phyloP scores from a whole-genome alignment of 768 basidiomycete genomes.

The Chalciporus pseudorubinellus region DNA sequence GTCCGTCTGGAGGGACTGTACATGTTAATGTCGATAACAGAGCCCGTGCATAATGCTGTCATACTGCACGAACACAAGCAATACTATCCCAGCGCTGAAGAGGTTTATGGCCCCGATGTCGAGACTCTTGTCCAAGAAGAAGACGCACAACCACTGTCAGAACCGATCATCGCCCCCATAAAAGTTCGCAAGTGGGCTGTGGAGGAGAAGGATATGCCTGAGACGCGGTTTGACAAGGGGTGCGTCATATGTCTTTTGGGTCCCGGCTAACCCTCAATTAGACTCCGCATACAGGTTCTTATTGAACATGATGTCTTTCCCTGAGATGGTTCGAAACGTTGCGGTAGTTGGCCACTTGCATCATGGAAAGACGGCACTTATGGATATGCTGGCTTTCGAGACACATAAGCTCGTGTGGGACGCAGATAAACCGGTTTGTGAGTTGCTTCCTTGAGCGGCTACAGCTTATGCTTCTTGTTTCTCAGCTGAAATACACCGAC shows the following conservation, averaged over 20 bases:
- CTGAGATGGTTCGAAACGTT: conserved; percentile 94
- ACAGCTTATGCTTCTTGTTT: conserved; percentile 18
- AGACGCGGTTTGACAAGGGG: conserved; percentile 98
- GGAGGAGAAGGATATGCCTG: conserved; percentile 93
- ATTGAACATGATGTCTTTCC: conserved; percentile 86
- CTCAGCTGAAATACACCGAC: conserved; percentile 91
- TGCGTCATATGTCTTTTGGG: conserved; percentile 38
- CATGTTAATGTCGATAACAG: conserved; percentile 37
- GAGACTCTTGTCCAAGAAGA: conserved; percentile 98
- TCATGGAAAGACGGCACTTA: conserved; percentile 93
- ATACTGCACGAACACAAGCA: conserved; percentile 96
- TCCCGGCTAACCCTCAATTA: conserved; percentile 5
- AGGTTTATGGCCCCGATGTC: conserved; percentile 91
- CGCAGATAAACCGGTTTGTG: conserved; percentile 78
- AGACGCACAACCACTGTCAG: conserved; percentile 90
- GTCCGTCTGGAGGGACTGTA: neutral
- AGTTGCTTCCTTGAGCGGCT: conserved; percentile 9
- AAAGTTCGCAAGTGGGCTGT: conserved; percentile 94
- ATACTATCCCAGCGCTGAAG: conserved; percentile 91
- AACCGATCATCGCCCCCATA: conserved; percentile 93
- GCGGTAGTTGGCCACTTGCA: conserved; percentile 96
- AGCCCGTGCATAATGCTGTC: conserved; percentile 77
- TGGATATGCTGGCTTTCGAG: conserved; percentile 97
- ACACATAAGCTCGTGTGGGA: conserved; percentile 96
- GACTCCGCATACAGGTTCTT: conserved; percentile 63